Base-by-base conservation (phyloP, 2,329 filamentous ascomycete species). In the Cladosporium sphaerospermum region DNA sequence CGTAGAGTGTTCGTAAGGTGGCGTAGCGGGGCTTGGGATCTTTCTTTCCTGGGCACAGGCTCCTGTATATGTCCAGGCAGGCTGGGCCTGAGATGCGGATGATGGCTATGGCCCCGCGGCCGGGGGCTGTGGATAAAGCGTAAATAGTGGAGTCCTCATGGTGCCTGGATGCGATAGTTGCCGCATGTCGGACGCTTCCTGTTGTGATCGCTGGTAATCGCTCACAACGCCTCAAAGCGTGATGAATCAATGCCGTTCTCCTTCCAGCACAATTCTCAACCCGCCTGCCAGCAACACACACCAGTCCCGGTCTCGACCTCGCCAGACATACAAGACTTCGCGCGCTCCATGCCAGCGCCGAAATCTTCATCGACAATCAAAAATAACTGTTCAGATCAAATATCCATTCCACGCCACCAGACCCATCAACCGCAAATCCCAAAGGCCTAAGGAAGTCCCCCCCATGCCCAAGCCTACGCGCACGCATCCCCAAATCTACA, bases 41-140 rank as follows among this genome's bases (percentile, higher is more conserved):
- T 1, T 73, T 62, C 18, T 71, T 73, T 2, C 69, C 67, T 1
- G 82, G 84, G 62, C 84, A 88, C 6, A 88, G 71, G 2, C 69
- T 65, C 32, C 84, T 71, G 64, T 86, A 86, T 41, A 96, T 80
- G 73, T 86, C 69, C 14, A 63, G 70, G 69, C 87, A 92, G 42
- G 83, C 82, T 28, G 87, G 79, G 0, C 93, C 93, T 4, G 93
- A 96, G 23, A 96, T 78, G 11, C 93, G 83, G 49, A 97, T 83
- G 34, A 97, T 84, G 1, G 92, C 92, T 67, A 99, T 96, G 1
- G 90, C 93, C 41, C 89, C 90, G 66, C 84, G 84, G 1, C 92
- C 93, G 9, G 86, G 76, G 0, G 89, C 89, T 0, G 91, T 95
- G 0, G 92, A 96, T 1, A 97, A 74, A 0, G 93, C 93, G 69